These are phyloP conservation scores for Penicillium dipodomyicola DNA, from an alignment of 495 filamentous ascomycete species.

Conservation along the genomic window DNA sequence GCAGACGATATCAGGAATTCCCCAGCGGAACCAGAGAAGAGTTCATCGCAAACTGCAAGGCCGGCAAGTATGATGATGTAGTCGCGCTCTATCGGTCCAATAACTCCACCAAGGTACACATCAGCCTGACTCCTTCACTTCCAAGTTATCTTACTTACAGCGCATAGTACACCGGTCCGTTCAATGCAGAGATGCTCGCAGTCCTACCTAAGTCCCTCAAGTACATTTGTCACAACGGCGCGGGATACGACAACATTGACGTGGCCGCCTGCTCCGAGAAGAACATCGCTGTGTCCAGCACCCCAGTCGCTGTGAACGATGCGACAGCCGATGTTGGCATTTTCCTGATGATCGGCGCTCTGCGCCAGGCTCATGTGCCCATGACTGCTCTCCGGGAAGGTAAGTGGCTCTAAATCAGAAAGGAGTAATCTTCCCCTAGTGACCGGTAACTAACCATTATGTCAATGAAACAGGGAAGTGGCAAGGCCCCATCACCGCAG, in stretches of 20 bases:
- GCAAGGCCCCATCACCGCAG: conserved; percentile 36
- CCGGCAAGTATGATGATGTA: conserved; percentile 56
- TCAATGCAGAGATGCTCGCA: conserved; percentile 57
- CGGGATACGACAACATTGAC: conserved; percentile 82
- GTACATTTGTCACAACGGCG: conserved; percentile 84
- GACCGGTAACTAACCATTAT: conserved; percentile 3
- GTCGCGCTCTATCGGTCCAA: conserved; percentile 59
- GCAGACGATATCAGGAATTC: conserved; percentile 48
- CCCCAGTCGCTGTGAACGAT: conserved; percentile 64
- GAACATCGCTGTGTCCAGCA: conserved; percentile 63
- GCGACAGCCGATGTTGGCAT: conserved; percentile 71
- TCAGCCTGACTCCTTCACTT: neutral
- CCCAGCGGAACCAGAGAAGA: conserved; percentile 49
- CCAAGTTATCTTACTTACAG: neutral
- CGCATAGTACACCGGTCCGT: conserved; percentile 56
- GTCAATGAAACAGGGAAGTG: conserved; percentile 40
- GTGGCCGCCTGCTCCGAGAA: conserved; percentile 63
- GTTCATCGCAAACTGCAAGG: conserved; percentile 52
- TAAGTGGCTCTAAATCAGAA: conserved; percentile 24
- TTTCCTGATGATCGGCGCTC: conserved; percentile 67
- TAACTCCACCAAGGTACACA: conserved; percentile 52
- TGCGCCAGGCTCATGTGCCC: conserved; percentile 64
- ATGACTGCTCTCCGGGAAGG: conserved; percentile 60
- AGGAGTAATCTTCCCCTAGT: neutral
- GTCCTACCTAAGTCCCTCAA: conserved; percentile 63